Evolutionary conservation across 2,329 filamentous ascomycete genomes (phyloP), one percentile per base, ranked within the genome.

Genomic region (Ceratocystis variospora): DNA sequence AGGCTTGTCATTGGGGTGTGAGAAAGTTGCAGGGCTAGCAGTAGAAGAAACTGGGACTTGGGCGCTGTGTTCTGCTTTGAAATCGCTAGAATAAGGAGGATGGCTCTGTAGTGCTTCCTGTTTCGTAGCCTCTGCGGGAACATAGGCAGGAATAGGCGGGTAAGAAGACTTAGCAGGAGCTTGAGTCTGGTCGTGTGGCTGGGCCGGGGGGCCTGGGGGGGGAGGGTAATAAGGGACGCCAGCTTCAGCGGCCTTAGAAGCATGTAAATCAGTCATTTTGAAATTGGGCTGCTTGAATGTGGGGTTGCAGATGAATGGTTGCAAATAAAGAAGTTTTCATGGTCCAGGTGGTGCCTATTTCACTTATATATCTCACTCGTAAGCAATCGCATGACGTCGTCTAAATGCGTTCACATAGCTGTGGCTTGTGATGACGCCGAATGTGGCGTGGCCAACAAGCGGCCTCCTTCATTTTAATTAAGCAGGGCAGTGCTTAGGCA

Each of bases 171-270:
- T 66, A 22, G 31, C 50, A 10, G 48, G 22, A 6, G 31, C 48
- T 15, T 69, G 68, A 17, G 55, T 37, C n/a, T n/a, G 55, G 31
- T 59, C 55, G 17, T 37, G 22, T 33, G 55, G 19, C 57, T 66
- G 69, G 22, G 62, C 22, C 53, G 64, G 31, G 41, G 63, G 50
- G 15, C 65, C 64, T 10, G 66, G 66, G 15, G 67, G 64, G 5
- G 68, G 67, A 64, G 69, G 68, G 53, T 68, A 69, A 61, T 64
- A 67, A 45, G 62, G 53, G n/a, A 64, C 62, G 44, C 53, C 62
- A 33, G 62, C 53, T n/a, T 67, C 66, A 17, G 62, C 66, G 17
- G 66, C 62, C 41, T 67, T 67, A 4, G 62, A 6, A 46, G 62
- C 48, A 5, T 62, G 19, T n/a, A 62, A 33, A 37, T 64, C 25